Conservation (phyloP, 257 asterid species). For the Sherardia arvensis region DNA sequence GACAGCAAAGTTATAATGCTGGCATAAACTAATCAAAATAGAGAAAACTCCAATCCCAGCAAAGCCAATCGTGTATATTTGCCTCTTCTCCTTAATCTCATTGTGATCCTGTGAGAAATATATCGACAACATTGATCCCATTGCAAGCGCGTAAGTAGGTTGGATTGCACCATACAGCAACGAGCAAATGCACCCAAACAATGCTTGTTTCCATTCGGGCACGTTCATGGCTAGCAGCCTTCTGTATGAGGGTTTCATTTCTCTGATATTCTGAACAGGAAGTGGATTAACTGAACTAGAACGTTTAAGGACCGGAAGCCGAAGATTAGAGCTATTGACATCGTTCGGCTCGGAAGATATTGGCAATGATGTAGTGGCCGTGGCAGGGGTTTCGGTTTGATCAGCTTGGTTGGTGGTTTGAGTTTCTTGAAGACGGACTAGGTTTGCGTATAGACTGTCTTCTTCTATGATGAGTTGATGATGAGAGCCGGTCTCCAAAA, state of each 20-base stretch:
- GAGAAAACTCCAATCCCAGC: slow-evolving; percentile 64
- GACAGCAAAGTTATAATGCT: slow-evolving; percentile 76
- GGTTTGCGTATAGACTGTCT: slow-evolving; percentile 43
- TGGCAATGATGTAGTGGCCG: background rate
- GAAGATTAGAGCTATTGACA: background rate
- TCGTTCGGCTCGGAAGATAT: slow-evolving; percentile 4
- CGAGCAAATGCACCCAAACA: slow-evolving; percentile 46
- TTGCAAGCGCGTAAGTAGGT: slow-evolving; percentile 52
- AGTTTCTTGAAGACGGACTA: slow-evolving; percentile 57
- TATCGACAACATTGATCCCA: slow-evolving; percentile 66
- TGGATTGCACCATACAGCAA: slow-evolving; percentile 71
- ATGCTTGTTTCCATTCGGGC: slow-evolving; percentile 87
- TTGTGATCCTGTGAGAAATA: slow-evolving; percentile 48
- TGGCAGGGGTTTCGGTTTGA: slow-evolving; percentile 34
- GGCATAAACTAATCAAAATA: slow-evolving; percentile 39
- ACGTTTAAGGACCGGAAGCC: background rate
- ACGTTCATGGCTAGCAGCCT: slow-evolving; percentile 70
- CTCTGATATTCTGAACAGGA: background rate
- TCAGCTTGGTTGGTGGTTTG: slow-evolving; percentile 19
- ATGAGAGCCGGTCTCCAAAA: slow-evolving; percentile 67
- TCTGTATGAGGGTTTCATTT: slow-evolving; percentile 44
- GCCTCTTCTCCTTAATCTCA: slow-evolving; percentile 46
- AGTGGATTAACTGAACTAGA: slow-evolving; percentile 24
- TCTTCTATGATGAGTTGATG: slow-evolving; percentile 35
- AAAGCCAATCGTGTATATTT: slow-evolving; percentile 39